Conservation (phyloP, 768 basidiomycete species). For the Crepidotus variabilis region DNA sequence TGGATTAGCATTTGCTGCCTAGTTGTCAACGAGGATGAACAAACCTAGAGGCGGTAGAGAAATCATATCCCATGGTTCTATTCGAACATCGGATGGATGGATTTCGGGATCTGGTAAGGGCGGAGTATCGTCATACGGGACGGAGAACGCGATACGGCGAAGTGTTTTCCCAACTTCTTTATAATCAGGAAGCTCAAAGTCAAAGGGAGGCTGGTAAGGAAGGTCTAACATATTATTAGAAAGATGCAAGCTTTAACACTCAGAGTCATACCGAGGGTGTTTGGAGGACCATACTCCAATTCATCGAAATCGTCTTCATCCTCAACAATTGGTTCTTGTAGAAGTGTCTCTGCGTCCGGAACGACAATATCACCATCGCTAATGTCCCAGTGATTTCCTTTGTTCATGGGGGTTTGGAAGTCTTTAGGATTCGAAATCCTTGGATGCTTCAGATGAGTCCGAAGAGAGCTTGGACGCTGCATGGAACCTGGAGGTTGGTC, state of each 20-base stretch:
- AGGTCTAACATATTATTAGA: constrained; percentile 22
- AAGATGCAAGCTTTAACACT: background rate
- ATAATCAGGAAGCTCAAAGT: constrained; percentile 42
- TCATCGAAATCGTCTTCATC: constrained; percentile 34
- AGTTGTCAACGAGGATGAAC: background rate
- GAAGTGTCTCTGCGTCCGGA: constrained; percentile 18
- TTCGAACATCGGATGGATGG: background rate
- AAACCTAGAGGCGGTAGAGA: constrained; percentile 5
- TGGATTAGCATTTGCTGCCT: too few relatives aligned
- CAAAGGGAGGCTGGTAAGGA: constrained; percentile 38
- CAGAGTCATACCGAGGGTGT: constrained; percentile 31
- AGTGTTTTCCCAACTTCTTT: constrained; percentile 33
- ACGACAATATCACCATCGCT: constrained; percentile 44
- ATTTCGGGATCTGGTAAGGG: background rate
- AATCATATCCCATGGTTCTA: constrained; percentile 2
- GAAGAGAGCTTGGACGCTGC: constrained; percentile 62
- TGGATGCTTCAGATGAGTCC: constrained; percentile 57
- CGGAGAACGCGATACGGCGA: constrained; percentile 27
- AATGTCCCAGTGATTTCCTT: constrained; percentile 74
- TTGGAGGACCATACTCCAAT: constrained; percentile 51
- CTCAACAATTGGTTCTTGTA: constrained; percentile 23
- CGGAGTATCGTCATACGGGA: constrained; percentile 21
- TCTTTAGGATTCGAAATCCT: constrained; percentile 28
- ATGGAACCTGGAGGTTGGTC: constrained; percentile 35
- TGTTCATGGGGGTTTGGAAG: constrained; percentile 66